Percentiles rank a stretch among this genome's conserved stretches.
phyloP scores from a whole-genome alignment of 164 flowering plant genomes.

The Annona squamosa region DNA sequence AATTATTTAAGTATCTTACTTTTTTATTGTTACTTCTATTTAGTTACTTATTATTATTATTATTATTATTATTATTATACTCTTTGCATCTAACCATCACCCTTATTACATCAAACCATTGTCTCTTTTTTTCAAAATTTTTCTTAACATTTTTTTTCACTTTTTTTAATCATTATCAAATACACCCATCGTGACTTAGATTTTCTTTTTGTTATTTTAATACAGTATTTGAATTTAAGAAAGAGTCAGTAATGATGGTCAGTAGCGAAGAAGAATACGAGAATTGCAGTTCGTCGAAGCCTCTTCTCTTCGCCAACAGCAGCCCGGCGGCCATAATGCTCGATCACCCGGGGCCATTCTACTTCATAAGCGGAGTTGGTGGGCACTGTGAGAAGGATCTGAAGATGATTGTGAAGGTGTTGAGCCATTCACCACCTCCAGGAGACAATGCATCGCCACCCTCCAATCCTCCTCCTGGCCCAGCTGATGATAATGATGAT shows the following conservation, averaged over 20 bases:
- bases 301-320: slow-evolving; percentile 44
- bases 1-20: too few relatives aligned
- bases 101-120: too few relatives aligned
- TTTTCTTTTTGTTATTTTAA: too few relatives aligned
- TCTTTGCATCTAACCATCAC: too few relatives aligned
- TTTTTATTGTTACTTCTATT: too few relatives aligned
- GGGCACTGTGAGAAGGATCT: slow-evolving; percentile 59
- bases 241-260: slow-evolving; percentile 65
- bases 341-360: slow-evolving; percentile 38
- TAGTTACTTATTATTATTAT: too few relatives aligned
- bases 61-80: too few relatives aligned
- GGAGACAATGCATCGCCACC: slow-evolving; percentile 3
- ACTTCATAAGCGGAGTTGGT: slow-evolving; percentile 61
- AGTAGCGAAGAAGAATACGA: slow-evolving; percentile 47
- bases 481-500: too few relatives aligned
- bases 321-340: slow-evolving; percentile 43
- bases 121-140: too few relatives aligned
- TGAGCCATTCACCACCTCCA: slow-evolving; percentile 11
- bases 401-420: slow-evolving; percentile 49
- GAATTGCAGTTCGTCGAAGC: slow-evolving; percentile 42
- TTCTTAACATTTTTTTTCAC: too few relatives aligned
- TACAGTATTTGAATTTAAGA: slow-evolving; percentile 51
- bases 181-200: too few relatives aligned
- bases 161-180: too few relatives aligned
- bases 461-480: not conserved